Conservation (phyloP, 2,329 filamentous ascomycete species). For the Claviceps digitariae region DNA sequence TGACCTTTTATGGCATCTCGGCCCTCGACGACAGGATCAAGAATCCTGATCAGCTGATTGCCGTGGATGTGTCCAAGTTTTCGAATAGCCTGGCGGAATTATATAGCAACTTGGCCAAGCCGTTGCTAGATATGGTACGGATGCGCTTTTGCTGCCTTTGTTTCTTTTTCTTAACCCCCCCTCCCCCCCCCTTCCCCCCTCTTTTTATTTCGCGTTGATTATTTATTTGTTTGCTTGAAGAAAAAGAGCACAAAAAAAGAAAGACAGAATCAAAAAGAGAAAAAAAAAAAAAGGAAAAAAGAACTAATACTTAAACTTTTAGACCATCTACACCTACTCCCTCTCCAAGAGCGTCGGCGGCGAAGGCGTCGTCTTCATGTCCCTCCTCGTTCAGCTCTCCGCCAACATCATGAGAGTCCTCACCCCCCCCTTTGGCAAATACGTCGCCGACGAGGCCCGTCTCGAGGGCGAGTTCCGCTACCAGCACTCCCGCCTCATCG, state of each 20-base stretch:
- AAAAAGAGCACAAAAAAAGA: too few relatives aligned
- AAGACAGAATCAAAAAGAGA: too few relatives aligned
- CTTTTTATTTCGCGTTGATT: not conserved
- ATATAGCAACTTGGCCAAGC: conserved; percentile 94
- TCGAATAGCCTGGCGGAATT: conserved; percentile 88
- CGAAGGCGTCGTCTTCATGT: conserved; percentile 93
- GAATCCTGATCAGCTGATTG: conserved; percentile 94
- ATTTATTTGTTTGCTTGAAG: not conserved
- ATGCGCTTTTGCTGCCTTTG: not conserved
- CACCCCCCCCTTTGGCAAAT: conserved; percentile 93
- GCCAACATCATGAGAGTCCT: conserved; percentile 86
- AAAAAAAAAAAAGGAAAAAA: too few relatives aligned
- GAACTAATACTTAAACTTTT: not conserved
- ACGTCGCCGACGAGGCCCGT: conserved; percentile 88
- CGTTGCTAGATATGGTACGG: conserved; percentile 77
- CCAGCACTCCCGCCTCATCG: conserved; percentile 86
- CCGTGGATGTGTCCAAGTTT: conserved; percentile 92
- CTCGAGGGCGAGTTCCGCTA: conserved; percentile 94
- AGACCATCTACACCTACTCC: conserved; percentile 86
- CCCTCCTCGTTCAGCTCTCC: conserved; percentile 80
- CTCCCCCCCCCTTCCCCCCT: too few relatives aligned
- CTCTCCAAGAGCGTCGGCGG: conserved; percentile 90
- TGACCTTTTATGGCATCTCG: conserved; percentile 95
- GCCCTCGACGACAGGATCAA: conserved; percentile 95
- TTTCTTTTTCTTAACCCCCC: not conserved